Conservation (phyloP, 2,329 filamentous ascomycete species). For the Penicillium polonicum region DNA sequence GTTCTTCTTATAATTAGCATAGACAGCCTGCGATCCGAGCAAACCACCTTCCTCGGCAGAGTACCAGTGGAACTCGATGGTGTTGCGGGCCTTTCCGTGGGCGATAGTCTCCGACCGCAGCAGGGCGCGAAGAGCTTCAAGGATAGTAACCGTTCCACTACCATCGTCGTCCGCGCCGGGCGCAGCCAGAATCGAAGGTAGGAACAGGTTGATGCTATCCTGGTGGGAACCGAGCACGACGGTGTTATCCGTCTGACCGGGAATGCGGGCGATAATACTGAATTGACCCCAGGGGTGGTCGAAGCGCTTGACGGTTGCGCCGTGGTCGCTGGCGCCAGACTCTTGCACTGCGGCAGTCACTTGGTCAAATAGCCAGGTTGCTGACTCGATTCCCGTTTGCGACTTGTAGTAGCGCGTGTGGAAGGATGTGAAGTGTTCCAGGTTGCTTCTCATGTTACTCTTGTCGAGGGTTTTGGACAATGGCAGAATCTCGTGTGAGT, state of each 20-base stretch:
- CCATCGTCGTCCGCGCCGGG: slow-evolving; percentile 96
- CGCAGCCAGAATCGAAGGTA: slow-evolving; percentile 78
- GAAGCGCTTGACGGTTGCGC: slow-evolving; percentile 71
- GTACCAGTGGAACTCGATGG: slow-evolving; percentile 96
- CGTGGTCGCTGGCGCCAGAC: slow-evolving; percentile 65
- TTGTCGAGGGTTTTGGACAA: slow-evolving; percentile 70
- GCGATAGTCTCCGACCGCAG: slow-evolving; percentile 70
- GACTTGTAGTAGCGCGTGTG: slow-evolving; percentile 61
- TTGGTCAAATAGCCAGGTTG: slow-evolving; percentile 77
- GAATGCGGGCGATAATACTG: slow-evolving; percentile 87
- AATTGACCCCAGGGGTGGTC: slow-evolving; percentile 83
- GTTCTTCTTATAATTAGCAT: slow-evolving; percentile 72
- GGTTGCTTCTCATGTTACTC: slow-evolving; percentile 71
- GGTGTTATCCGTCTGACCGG: slow-evolving; percentile 79
- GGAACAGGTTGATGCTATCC: slow-evolving; percentile 90
- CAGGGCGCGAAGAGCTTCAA: slow-evolving; percentile 83
- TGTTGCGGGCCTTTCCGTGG: slow-evolving; percentile 73
- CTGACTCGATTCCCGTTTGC: slow-evolving; percentile 72
- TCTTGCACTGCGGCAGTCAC: slow-evolving; percentile 70
- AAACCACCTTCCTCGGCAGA: slow-evolving; percentile 85
- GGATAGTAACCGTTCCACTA: slow-evolving; percentile 87
- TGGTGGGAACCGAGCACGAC: slow-evolving; percentile 89
- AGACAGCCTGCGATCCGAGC: slow-evolving; percentile 86
- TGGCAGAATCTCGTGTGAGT: slow-evolving; percentile 65
- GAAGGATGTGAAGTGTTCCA: slow-evolving; percentile 66